A percentile compares a stretch with the other conserved stretches of the same genome.
phyloP scores from a whole-genome alignment of 2,329 filamentous ascomycete genomes.

The Penicillium sp. region DNA sequence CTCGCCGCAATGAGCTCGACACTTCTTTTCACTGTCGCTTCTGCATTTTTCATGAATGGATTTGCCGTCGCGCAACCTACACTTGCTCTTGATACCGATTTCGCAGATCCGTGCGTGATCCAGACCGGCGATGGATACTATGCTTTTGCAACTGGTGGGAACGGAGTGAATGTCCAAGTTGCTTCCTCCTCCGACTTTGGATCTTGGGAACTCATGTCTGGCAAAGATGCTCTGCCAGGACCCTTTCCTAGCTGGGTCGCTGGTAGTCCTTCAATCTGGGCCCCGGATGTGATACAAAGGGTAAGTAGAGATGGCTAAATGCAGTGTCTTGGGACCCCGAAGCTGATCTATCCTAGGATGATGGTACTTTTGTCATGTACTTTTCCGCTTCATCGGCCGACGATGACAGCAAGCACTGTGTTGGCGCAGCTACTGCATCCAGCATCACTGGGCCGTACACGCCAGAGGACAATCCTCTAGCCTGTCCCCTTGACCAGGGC shows the following conservation, averaged over 20 bases:
- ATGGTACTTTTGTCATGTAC: slow-evolving; percentile 60
- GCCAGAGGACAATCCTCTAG: slow-evolving; percentile 50
- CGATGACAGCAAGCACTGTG: slow-evolving; percentile 53
- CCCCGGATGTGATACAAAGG: slow-evolving; percentile 60
- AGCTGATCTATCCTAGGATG: slow-evolving; percentile 20
- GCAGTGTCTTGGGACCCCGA: background rate
- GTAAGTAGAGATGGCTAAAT: slow-evolving; percentile 15
- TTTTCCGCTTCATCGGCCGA: slow-evolving; percentile 54
- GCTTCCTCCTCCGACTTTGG: slow-evolving; percentile 54
- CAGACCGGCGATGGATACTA: slow-evolving; percentile 56
- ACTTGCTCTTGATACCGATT: slow-evolving; percentile 47
- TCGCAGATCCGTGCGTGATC: slow-evolving; percentile 60
- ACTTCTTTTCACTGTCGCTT: slow-evolving; percentile 4
- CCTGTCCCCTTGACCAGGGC: slow-evolving; percentile 55
- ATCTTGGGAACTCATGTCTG: slow-evolving; percentile 52
- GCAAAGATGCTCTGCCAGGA: slow-evolving; percentile 56
- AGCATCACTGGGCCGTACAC: slow-evolving; percentile 55
- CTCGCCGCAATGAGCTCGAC: slow-evolving; percentile 2
- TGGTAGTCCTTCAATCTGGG: slow-evolving; percentile 56
- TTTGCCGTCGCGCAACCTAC: slow-evolving; percentile 20
- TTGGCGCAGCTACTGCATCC: slow-evolving; percentile 57
- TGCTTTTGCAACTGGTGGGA: slow-evolving; percentile 58
- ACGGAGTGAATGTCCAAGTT: slow-evolving; percentile 56
- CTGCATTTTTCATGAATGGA: slow-evolving; percentile 4
- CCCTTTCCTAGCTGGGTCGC: slow-evolving; percentile 55